Base-by-base conservation (phyloP, 148 eudicot species). In the Fagopyrum tataricum region DNA sequence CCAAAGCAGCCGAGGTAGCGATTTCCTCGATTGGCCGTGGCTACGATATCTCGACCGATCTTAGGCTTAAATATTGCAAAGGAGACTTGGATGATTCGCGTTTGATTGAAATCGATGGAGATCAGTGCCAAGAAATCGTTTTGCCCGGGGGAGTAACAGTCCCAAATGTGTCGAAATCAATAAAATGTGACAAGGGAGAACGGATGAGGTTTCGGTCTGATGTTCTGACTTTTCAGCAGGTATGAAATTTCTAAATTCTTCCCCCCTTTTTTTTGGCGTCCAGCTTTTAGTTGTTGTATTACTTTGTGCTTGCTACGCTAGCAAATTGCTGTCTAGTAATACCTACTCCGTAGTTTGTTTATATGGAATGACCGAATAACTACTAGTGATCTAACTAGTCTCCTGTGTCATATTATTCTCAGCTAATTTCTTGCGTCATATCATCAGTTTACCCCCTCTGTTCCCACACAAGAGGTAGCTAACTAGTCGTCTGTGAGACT, bases 161-260 rank as follows among this genome's bases (percentile, higher is more conserved):
- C 18, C 78, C 87, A 10, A 79, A 82, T 79, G 96, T 95, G 43
- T 82, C 96, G 0, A 91, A 80, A 76, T 86, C 87, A 0, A 91
- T 95, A 2, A 91, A 88, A 75, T 95, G 98, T 46, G 98, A 95
- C 70, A 95, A 95, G 79, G 98, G 98, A 42, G 98, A 95, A 79
- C 74, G 97, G 56, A 95, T 93, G 1, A 79, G 98, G 79, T 95
- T 95, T 83, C 82, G 91, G 53, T 95, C 97, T 17, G 97, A 95
- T 83, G 92, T 91, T 49, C 82, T 91, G 17, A 80, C 98, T 75
- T 95, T 95, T 67, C 97, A 95, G 79, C 98, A 95, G 97, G 98
- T 95, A 86, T 17, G 1, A 4, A 26, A 44, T 66, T 41, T 59
- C 41, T 41, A 17, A 37, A 31, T 13, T 4, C 49, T 70, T 12